Conservation (phyloP, 2,329 filamentous ascomycete genomes). For the Colletotrichum sp. region DNA sequence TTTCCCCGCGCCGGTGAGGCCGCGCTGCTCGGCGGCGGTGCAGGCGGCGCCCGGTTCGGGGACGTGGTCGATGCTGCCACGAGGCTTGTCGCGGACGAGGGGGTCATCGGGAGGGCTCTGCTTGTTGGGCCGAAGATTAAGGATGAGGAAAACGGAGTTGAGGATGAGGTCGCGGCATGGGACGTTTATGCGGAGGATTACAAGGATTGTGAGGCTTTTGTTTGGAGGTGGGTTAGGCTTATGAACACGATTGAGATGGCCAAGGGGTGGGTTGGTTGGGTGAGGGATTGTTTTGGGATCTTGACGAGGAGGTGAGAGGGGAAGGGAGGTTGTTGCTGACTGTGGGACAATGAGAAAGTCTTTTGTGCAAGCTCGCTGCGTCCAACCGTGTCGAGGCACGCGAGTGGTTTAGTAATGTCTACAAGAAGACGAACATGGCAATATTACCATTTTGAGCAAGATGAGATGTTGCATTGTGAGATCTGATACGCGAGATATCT, state of each 20-base stretch:
- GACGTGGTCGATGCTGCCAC: conserved; percentile 71
- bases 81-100: conserved; percentile 63
- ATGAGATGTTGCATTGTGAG: not conserved
- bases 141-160: not conserved
- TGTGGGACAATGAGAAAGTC: not conserved
- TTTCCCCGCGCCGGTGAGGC: conserved; percentile 53
- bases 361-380: not conserved
- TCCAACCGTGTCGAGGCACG: not conserved
- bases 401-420: not conserved
- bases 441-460: not conserved
- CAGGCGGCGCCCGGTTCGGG: conserved; percentile 49
- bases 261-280: conserved; percentile 60
- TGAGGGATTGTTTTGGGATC: conserved; percentile 25
- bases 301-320: not conserved
- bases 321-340: not conserved
- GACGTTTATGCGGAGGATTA: conserved; percentile 67
- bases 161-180: conserved; percentile 53
- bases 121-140: conserved; percentile 55
- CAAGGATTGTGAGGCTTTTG: conserved; percentile 60
- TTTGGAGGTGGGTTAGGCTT: conserved; percentile 55
- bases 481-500: not conserved
- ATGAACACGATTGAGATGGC: conserved; percentile 55
- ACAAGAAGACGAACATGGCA: not conserved
- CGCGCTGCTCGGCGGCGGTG: conserved; percentile 58
- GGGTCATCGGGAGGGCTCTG: conserved; percentile 61